Conservation (phyloP, 1,284 basidiomycete genomes). For the Fomitopsis pinicola region DNA sequence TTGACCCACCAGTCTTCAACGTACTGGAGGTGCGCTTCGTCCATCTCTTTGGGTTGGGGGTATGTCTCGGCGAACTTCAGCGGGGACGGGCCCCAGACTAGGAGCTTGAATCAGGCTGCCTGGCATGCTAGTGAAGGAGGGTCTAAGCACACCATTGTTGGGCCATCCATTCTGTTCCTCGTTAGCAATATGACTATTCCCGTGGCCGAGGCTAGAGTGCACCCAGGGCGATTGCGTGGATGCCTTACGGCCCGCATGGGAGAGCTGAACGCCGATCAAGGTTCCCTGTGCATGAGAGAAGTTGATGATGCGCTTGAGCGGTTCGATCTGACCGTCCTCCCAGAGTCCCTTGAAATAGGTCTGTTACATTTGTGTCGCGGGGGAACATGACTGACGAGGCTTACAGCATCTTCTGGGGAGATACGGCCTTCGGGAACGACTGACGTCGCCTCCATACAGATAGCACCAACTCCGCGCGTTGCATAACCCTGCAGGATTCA, state of each 20-base stretch:
- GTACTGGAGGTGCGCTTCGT: conserved; percentile 49
- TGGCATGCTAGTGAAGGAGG: not conserved
- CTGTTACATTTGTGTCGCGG: not conserved
- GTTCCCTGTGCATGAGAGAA: conserved; percentile 72
- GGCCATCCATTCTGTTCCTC: conserved; percentile 68
- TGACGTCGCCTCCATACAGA: conserved; percentile 57
- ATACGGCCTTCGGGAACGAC: conserved; percentile 63
- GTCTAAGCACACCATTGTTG: conserved; percentile 37
- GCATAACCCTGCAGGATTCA: conserved; percentile 41
- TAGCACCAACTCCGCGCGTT: conserved; percentile 56
- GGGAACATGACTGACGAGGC: conserved; percentile 2
- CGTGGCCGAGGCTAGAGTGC: conserved; percentile 24
- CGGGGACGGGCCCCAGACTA: conserved; percentile 45
- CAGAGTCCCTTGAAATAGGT: conserved; percentile 53
- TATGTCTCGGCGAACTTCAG: conserved; percentile 47
- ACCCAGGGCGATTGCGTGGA: conserved; percentile 57
- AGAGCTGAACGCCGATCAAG: conserved; percentile 77
- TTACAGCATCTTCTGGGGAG: conserved; percentile 36
- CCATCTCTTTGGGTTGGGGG: conserved; percentile 50
- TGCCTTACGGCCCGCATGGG: conserved; percentile 78
- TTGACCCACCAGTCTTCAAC: conserved; percentile 65
- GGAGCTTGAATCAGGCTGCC: not conserved
- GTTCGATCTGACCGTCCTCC: conserved; percentile 69
- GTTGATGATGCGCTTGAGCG: conserved; percentile 66
- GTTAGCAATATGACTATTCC: conserved; percentile 28